Evolutionary conservation across 163 green algal species (phyloP).

Genomic region (Coccomyxa subellipsoidea): DNA sequence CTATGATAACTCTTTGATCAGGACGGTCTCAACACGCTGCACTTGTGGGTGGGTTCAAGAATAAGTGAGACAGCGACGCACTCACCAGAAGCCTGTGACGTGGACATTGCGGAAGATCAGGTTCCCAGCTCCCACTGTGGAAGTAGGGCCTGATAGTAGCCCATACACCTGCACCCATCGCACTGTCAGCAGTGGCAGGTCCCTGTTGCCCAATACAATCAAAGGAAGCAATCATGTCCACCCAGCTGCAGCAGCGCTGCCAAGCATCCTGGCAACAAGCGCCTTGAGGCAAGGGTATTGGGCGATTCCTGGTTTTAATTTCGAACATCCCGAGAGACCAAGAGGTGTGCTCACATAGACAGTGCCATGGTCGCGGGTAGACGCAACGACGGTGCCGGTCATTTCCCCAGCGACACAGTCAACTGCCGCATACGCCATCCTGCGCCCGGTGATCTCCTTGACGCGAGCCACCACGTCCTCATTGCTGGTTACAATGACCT

Average conservation of each 20-base stretch:
- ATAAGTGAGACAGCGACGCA: background rate
- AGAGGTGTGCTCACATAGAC: no score
- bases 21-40: no score
- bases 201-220: no score
- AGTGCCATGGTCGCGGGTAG: constrained; percentile 17
- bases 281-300: no score
- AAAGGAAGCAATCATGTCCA: no score
- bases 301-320: no score
- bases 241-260: no score
- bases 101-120: background rate
- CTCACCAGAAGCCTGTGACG: background rate
- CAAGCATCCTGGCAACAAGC: no score
- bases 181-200: background rate
- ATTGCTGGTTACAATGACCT: constrained; percentile 33
- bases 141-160: constrained; percentile 11
- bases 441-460: constrained; percentile 34
- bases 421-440: constrained; percentile 14
- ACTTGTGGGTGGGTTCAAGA: no score
- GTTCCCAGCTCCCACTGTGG: background rate
- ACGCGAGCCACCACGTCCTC: constrained; percentile 32
- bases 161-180: constrained; percentile 30
- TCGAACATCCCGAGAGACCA: no score
- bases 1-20: no score
- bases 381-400: constrained; percentile 14
- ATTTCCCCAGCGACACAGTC: constrained; percentile 39